Base-by-base conservation (phyloP, 2,329 filamentous ascomycete genomes). In the Venturia nashicola region DNA sequence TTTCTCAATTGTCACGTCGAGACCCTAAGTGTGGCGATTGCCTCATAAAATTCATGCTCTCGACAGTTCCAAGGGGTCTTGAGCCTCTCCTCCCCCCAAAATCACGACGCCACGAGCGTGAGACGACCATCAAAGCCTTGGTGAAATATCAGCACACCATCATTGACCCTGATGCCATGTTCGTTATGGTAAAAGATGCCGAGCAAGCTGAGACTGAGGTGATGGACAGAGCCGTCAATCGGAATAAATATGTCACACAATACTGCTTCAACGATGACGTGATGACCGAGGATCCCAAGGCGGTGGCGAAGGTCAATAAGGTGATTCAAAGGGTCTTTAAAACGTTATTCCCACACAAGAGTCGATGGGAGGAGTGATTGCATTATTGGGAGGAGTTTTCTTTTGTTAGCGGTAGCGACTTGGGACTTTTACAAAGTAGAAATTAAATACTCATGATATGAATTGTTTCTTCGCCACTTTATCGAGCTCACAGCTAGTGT, bases 261-360 rank as follows among this genome's bases (percentile, higher is more conserved):
- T 73, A 76, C 43, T 79, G 76, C 62, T 68, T 78, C 27, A 77
- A 78, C 64, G 76, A 78, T 68, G 76, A 78, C 69, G 76, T 78
- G 3, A 72, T 73, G 63, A 75, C 73, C 8, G 70, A 74, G 51
- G 74, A 75, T 65, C 68, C 69, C 18, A 51, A 66, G 27, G 71
- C 75, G 59, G 70, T 78, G 40, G 66, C 71, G 16, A 69, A 71
- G 39, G 68, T 78, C 59, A 68, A 69, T 42, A 69, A 72, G 39
- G 73, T 75, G 34, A 76, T 76, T 68, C 67, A 57, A 42, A 69
- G 67, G 34, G 66, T 78, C 14, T 74, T 77, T 54, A 69, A 75
- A 64, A 69, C 68, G 39, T 66, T 77, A 57, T 67, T 69, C 27
- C 68, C 55, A 68, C 64, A 70, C 1, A 66, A 65, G 2, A 69